Evolutionary conservation across 495 filamentous ascomycete genomes (phyloP), one percentile per base, ranked within the genome.

Genomic region (Penicillium chermesinum): DNA sequence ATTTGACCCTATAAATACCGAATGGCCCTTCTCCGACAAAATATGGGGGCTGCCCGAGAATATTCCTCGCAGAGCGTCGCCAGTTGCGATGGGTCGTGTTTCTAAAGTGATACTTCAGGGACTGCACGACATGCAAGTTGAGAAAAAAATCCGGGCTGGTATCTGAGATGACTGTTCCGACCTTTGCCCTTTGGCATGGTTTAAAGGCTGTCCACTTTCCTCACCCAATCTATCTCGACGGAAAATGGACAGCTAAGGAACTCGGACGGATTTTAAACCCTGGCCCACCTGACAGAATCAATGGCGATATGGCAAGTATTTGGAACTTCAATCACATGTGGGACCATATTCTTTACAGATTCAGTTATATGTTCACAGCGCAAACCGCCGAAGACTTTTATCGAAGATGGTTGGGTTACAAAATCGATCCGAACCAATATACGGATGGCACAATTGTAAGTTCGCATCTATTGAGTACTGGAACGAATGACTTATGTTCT

Each of bases 161-260:
- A 9, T 81, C 81, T 3, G 84, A 88, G 57, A 86, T 87, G 83
- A 78, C 74, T 37, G 76, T 83, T 2, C 72, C 75, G 35, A 84
- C 83, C 1, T 75, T 73, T 3, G 75, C 84, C 1, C 62, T 88
- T 9, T 74, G 84, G 13, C 83, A 88, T 63, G 85, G 86, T 4
- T 66, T 88, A 36, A 88, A 89, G 39, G 46, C 49, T 9, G 49
- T 58, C 0, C 55, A 62, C 30, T 50, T 55, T 1, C 58, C 58
- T 2, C 79, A 86, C 52, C 84, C 86, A 0, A 77, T 88, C 33
- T 88, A 77, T 62, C 75, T 80, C 22, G 81, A 85, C 47, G 68
- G 75, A 20, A 65, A 69, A 8, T 88, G 83, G 78, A 65, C 66
- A 18, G 72, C 76, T 1, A 58, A 66, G 14, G 76, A 77, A 48